Percentiles rank a stretch among this genome's conserved stretches.
phyloP scores from a whole-genome alignment of 1,284 basidiomycete genomes.

The Leccinum griseonigrum region DNA sequence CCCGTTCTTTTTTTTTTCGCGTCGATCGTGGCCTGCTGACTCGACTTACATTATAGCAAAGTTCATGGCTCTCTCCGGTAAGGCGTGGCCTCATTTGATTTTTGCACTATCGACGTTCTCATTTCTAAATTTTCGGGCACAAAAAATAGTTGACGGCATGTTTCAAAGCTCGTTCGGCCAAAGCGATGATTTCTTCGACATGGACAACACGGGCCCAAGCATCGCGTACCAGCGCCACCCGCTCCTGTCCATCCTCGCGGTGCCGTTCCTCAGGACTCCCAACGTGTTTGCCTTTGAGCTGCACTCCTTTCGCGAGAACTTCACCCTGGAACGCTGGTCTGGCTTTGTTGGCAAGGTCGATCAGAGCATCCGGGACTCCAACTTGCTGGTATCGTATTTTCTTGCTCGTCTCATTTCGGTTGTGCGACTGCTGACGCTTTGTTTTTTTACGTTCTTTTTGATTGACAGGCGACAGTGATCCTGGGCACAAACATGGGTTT shows the following conservation, averaged over 20 bases:
- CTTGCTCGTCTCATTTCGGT: neutral
- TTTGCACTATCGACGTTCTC: neutral
- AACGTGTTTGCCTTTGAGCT: slow-evolving; percentile 29
- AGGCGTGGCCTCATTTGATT: slow-evolving; percentile 2
- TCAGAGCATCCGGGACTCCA: slow-evolving; percentile 20
- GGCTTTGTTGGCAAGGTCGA: slow-evolving; percentile 32
- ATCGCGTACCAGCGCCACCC: slow-evolving; percentile 21
- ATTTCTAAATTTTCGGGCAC: neutral
- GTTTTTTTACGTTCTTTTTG: neutral
- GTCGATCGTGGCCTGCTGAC: neutral
- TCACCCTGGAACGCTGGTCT: slow-evolving; percentile 27
- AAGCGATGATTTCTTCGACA: slow-evolving; percentile 32
- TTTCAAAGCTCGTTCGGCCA: slow-evolving; percentile 33
- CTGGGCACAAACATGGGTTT: slow-evolving; percentile 24
- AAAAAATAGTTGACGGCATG: slow-evolving; percentile 24
- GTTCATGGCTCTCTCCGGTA: slow-evolving; percentile 32
- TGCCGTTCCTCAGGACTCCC: slow-evolving; percentile 27
- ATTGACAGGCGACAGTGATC: slow-evolving; percentile 29
- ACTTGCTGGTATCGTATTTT: slow-evolving; percentile 21
- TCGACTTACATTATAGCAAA: slow-evolving; percentile 14
- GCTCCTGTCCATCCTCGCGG: slow-evolving; percentile 19
- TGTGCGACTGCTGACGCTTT: neutral
- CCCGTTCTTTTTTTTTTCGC: neutral
- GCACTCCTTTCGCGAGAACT: slow-evolving; percentile 25
- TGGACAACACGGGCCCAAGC: slow-evolving; percentile 17